Conservation (phyloP, 345 rosid species). For the Laguncularia racemosa region DNA sequence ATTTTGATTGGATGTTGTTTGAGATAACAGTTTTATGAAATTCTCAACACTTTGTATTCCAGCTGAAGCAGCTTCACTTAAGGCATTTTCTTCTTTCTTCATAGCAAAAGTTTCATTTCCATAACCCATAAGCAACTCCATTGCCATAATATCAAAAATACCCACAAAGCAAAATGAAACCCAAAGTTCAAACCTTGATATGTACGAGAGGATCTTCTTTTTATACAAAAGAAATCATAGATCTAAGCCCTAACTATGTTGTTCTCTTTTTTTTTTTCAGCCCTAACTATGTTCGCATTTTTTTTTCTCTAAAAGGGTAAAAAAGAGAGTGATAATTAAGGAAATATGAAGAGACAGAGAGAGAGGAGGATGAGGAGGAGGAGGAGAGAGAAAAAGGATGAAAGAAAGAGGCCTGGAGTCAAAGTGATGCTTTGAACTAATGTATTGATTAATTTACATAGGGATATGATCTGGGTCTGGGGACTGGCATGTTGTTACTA, state of each 20-base stretch:
- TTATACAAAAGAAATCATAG: too few species aligned
- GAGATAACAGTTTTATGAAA: conserved; percentile 43
- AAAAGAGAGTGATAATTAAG: conserved; percentile 4
- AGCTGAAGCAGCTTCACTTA: conserved; percentile 66
- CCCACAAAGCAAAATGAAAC: background rate
- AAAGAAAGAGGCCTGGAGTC: conserved; percentile 20
- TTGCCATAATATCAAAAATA: conserved; percentile 35
- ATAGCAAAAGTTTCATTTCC: conserved; percentile 27
- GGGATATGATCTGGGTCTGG: too few species aligned
- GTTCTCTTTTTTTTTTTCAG: too few species aligned
- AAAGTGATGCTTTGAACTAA: conserved; percentile 20
- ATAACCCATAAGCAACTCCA: conserved; percentile 51
- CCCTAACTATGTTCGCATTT: too few species aligned
- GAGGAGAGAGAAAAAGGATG: background rate
- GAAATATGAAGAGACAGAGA: background rate
- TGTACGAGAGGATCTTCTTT: too few species aligned
- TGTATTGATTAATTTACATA: too few species aligned
- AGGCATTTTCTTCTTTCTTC: conserved; percentile 45
- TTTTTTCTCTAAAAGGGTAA: background rate
- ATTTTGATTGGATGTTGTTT: conserved; percentile 6
- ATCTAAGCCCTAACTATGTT: too few species aligned
- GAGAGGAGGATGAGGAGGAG: background rate
- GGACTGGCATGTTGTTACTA: conserved; percentile 18
- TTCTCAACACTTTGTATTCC: conserved; percentile 83
- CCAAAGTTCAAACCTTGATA: background rate